Conservation (phyloP, 257 asterid genomes). For the Gentiana macrophylla region DNA sequence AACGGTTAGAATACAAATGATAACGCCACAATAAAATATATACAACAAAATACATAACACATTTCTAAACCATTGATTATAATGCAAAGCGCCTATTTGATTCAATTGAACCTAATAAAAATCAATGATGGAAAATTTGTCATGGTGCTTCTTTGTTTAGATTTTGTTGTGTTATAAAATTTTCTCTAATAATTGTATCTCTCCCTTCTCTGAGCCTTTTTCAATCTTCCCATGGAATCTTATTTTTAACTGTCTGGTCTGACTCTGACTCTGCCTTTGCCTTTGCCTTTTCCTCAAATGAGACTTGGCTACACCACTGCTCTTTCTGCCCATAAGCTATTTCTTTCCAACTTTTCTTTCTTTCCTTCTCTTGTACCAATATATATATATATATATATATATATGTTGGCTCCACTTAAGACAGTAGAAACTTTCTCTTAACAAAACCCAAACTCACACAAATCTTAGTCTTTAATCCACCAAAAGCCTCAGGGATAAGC, state of each 20-base stretch:
- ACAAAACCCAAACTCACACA: slow-evolving; percentile 11
- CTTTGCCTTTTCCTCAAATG: too few species aligned
- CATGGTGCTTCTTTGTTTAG: too few species aligned
- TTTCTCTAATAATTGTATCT: too few species aligned
- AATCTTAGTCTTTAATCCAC: slow-evolving; percentile 9
- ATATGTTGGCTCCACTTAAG: slow-evolving; percentile 17
- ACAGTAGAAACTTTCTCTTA: slow-evolving; percentile 8
- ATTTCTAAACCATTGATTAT: too few species aligned
- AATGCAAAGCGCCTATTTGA: too few species aligned
- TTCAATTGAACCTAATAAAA: too few species aligned
- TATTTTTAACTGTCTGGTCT: slow-evolving; percentile 53
- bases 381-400: too few species aligned
- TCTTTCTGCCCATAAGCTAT: slow-evolving; percentile 7
- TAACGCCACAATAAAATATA: too few species aligned
- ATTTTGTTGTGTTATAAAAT: too few species aligned
- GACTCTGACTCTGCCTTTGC: slow-evolving; percentile 15
- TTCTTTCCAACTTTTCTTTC: not conserved
- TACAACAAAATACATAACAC: too few species aligned
- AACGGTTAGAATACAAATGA: too few species aligned
- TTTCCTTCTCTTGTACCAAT: not conserved
- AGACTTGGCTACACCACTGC: not conserved
- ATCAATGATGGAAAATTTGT: too few species aligned
- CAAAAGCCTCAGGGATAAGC: slow-evolving; percentile 2
- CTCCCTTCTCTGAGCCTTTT: not conserved
- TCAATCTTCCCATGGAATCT: not conserved